Base-by-base conservation (phyloP, 306 rosid genomes). In the Ceratonia siliqua region DNA sequence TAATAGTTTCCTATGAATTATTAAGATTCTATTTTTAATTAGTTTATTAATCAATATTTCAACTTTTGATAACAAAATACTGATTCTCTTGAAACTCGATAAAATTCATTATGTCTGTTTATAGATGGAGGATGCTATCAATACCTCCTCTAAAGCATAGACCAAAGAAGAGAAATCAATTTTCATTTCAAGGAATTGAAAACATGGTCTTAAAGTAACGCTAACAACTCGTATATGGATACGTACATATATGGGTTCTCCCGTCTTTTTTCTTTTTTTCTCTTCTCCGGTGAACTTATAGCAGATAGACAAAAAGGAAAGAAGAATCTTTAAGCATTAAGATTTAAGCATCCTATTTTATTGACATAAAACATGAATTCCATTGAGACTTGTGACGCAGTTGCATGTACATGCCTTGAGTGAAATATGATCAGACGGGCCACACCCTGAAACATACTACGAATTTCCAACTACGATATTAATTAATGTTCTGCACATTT, bases 381-480 rank as follows among this genome's bases (percentile, higher is more conserved):
- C 66, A 28, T 59, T 11, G 41, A 46, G 28, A 66, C 14, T 35
- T n/a, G 56, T 27, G 63, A 57, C 30, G 36, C 13, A 36, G 62
- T 50, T 59, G 79, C 75, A 41, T 81, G 74, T 55, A 70, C 81
- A 55, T 25, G 59, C 24, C 13, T 63, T 11, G 45, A 42, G 32
- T 42, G 70, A 20, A 28, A 57, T 28, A 15, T 6, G 38, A 57
- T 22, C 28, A 30, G 11, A 57, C 28, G 39, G 63, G 39, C n/a
- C 68, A 21, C 33, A 35, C 49, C 28, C 46, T 20, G 28, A 24
- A 4, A 42, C 35, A 33, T 12, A 22, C 9, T 7, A 35, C 12
- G 17, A 35, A 43, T 18, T 8, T 61, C 42, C 45, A 42, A 68
- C 45, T 39, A 27, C 35, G 49, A 39, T 53, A 39, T 25, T 36